phyloP scores from a whole-genome alignment of 1,139 yeast species.

The Yamadazyma membranifaciens region DNA sequence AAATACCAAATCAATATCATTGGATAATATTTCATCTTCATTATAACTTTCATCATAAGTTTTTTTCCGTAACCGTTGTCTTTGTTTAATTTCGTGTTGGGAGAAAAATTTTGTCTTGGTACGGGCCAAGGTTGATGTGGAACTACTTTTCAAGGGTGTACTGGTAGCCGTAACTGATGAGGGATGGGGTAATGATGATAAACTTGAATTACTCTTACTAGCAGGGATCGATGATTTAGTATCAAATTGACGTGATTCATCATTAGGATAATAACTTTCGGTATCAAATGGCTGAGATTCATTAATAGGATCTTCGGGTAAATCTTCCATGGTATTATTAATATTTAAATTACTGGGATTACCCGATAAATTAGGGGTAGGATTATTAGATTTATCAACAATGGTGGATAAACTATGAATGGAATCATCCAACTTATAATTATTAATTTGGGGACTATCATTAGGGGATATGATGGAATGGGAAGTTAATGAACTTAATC shows the following conservation, averaged over 20 bases:
- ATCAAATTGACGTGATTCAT: not conserved
- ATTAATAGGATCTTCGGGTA: not conserved
- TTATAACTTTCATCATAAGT: slow-evolving; percentile 43
- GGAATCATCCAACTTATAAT: slow-evolving; percentile 14
- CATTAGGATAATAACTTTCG: not conserved
- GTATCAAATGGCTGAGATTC: not conserved
- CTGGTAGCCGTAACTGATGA: not conserved
- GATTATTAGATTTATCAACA: not conserved
- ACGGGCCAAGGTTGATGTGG: slow-evolving; percentile 24
- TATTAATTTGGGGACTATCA: slow-evolving; percentile 21
- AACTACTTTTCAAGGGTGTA: slow-evolving; percentile 3
- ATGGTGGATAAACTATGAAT: slow-evolving; percentile 15
- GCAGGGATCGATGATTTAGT: not conserved
- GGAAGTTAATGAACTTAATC: slow-evolving; percentile 39
- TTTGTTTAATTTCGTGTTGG: slow-evolving; percentile 37
- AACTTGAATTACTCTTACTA: slow-evolving; percentile 2
- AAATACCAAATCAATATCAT: slow-evolving; percentile 41
- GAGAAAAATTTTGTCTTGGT: slow-evolving; percentile 37
- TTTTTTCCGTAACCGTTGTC: slow-evolving; percentile 40
- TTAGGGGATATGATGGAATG: slow-evolving; percentile 27
- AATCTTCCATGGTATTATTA: not conserved
- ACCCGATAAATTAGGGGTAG: slow-evolving; percentile 8
- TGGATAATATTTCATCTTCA: slow-evolving; percentile 41
- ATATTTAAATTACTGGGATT: not conserved
- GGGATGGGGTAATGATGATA: not conserved